Percentiles rank a stretch among this genome's conserved stretches.
phyloP scores from a whole-genome alignment of 2,329 filamentous ascomycete genomes.

The Aspergillus melleus region DNA sequence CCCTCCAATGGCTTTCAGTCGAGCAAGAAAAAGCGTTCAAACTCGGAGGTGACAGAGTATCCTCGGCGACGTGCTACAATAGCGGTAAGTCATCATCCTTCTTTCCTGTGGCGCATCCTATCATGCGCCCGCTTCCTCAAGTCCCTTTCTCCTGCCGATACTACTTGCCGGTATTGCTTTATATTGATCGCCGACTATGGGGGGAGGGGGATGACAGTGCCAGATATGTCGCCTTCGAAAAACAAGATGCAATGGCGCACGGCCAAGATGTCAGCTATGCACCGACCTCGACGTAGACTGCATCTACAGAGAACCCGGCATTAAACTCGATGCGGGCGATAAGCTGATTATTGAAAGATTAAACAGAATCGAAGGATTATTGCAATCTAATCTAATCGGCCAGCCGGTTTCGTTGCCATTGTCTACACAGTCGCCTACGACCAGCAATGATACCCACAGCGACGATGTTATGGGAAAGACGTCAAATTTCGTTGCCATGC shows the following conservation, averaged over 20 bases:
- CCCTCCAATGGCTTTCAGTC: conserved; percentile 14
- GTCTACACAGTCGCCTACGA: conserved; percentile 63
- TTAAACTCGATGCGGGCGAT: conserved; percentile 84
- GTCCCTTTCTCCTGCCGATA: conserved; percentile 1
- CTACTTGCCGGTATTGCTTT: background rate
- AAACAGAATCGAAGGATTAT: conserved; percentile 72
- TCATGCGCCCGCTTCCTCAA: conserved; percentile 1
- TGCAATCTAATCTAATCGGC: conserved; percentile 66
- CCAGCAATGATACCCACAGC: conserved; percentile 63
- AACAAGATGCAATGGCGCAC: conserved; percentile 74
- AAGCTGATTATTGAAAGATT: conserved; percentile 81
- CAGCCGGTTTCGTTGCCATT: conserved; percentile 33
- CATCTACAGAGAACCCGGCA: conserved; percentile 79
- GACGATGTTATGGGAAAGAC: conserved; percentile 52
- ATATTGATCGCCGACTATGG: background rate
- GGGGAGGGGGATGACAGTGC: conserved; percentile 53
- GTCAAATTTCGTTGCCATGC: conserved; percentile 13
- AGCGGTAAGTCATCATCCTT: conserved; percentile 25
- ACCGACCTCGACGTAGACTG: conserved; percentile 79
- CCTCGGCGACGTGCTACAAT: conserved; percentile 36
- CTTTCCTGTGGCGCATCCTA: background rate
- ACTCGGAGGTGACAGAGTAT: conserved; percentile 31
- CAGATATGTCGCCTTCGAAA: conserved; percentile 80
- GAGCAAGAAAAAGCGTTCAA: conserved; percentile 31
- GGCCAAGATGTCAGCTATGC: conserved; percentile 82